phyloP scores from a whole-genome alignment of 148 eudicot species.

The Nepenthes mirabilis region DNA sequence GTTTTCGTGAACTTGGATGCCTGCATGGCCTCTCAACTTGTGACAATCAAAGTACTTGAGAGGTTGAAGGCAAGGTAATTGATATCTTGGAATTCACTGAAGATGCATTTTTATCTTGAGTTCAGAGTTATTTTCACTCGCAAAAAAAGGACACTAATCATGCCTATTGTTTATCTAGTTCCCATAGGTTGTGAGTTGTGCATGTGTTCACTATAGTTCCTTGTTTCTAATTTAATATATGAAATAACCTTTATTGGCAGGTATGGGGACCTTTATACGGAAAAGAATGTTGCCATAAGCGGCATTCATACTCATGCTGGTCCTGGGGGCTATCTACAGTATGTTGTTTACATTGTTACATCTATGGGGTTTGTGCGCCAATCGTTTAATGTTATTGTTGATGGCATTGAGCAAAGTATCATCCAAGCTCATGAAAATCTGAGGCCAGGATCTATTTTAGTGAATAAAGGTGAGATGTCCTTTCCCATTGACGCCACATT shows the following conservation, averaged over 20 bases:
- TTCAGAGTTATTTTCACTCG: too few relatives aligned
- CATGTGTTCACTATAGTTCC: not conserved
- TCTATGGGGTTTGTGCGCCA: constrained; percentile 92
- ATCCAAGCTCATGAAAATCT: constrained; percentile 80
- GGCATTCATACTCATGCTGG: constrained; percentile 99
- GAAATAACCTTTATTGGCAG: constrained; percentile 24
- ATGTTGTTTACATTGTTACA: constrained; percentile 80
- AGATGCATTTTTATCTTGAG: too few relatives aligned
- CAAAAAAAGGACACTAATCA: too few relatives aligned
- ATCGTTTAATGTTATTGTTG: constrained; percentile 79
- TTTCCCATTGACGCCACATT: not conserved
- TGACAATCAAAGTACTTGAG: constrained; percentile 81
- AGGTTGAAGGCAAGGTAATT: constrained; percentile 80
- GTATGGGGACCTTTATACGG: constrained; percentile 78
- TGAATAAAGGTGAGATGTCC: constrained; percentile 54
- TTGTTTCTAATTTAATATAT: not conserved
- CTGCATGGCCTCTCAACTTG: constrained; percentile 97
- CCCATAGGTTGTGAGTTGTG: not conserved
- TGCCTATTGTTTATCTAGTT: too few relatives aligned
- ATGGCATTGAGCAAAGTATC: constrained; percentile 86
- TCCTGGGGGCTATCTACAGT: constrained; percentile 94
- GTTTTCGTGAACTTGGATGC: constrained; percentile 97
- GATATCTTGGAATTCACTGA: not conserved
- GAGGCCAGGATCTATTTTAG: constrained; percentile 75
- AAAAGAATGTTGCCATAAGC: constrained; percentile 90